Conservation (phyloP, 257 asterid species). For the Hygrophila difformis region DNA sequence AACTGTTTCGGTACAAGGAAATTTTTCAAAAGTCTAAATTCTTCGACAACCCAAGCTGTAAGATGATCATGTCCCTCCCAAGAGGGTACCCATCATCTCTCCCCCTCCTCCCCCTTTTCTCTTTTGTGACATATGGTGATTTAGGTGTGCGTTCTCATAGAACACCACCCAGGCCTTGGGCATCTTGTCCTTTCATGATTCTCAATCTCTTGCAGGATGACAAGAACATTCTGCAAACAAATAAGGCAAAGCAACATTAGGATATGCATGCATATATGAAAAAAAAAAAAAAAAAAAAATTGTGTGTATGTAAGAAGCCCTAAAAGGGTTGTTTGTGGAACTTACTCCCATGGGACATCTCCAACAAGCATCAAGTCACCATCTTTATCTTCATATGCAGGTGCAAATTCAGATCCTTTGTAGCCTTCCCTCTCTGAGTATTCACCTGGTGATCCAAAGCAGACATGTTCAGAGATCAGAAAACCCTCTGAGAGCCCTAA, state of each 20-base stretch:
- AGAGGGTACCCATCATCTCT: too few relatives aligned
- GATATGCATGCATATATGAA: too few relatives aligned
- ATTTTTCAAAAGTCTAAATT: constrained; percentile 20
- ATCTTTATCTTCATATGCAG: constrained; percentile 91
- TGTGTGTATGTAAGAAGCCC: too few relatives aligned
- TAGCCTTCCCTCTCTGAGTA: constrained; percentile 88
- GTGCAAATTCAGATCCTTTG: constrained; percentile 80
- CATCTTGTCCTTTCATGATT: constrained; percentile 73
- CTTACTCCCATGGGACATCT: constrained; percentile 86
- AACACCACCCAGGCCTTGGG: constrained; percentile 58
- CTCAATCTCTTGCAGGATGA: constrained; percentile 72
- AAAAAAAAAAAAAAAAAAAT: background rate
- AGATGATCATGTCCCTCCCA: too few relatives aligned
- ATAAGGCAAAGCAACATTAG: constrained; percentile 14
- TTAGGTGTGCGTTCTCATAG: constrained; percentile 15
- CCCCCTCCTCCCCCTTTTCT: constrained; percentile 8
- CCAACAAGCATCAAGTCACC: constrained; percentile 93
- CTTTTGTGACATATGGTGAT: background rate
- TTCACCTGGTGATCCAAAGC: constrained; percentile 31
- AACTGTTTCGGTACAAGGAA: constrained; percentile 23
- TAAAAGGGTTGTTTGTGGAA: background rate
- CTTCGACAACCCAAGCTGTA: constrained; percentile 57
- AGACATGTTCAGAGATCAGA: too few relatives aligned
- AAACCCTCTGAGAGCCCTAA: background rate
- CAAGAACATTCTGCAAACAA: constrained; percentile 58